phyloP scores from a whole-genome alignment of 1,139 yeast genomes.

The Suhomyces coccinellae region DNA sequence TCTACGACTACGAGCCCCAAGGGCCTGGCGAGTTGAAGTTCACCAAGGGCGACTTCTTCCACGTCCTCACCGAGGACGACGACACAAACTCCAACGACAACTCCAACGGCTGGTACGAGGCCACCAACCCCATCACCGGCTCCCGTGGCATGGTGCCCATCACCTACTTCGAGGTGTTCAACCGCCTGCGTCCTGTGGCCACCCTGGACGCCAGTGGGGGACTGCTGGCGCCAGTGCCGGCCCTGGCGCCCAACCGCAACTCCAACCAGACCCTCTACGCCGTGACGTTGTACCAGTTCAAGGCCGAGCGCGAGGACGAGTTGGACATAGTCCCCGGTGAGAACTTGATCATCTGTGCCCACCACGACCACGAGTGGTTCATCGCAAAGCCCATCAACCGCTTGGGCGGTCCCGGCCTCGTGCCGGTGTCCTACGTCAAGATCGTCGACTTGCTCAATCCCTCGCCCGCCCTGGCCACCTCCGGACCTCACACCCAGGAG shows the following conservation, averaged over 20 bases:
- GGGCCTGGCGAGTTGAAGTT: conserved; percentile 82
- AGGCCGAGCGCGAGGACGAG: conserved; percentile 89
- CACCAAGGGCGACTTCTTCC: conserved; percentile 82
- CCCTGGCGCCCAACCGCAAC: conserved; percentile 11
- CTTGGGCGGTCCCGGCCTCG: conserved; percentile 94
- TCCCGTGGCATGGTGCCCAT: conserved; percentile 86
- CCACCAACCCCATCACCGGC: conserved; percentile 80
- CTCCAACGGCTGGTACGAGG: conserved; percentile 77
- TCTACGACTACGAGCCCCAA: conserved; percentile 74
- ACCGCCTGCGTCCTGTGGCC: conserved; percentile 47
- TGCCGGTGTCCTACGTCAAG: conserved; percentile 88
- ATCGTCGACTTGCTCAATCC: conserved; percentile 69
- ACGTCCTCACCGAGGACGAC: conserved; percentile 65
- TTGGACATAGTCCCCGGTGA: conserved; percentile 83
- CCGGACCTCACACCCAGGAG: conserved; percentile 18
- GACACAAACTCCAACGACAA: conserved; percentile 36
- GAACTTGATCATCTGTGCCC: conserved; percentile 89
- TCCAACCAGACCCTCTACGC: conserved; percentile 45
- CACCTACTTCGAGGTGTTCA: conserved; percentile 77
- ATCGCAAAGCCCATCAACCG: conserved; percentile 95
- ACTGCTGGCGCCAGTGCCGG: conserved; percentile 8
- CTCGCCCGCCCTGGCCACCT: conserved; percentile 27
- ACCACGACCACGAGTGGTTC: conserved; percentile 95
- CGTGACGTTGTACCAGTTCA: conserved; percentile 69
- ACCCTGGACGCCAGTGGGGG: conserved; percentile 1